Conservation (phyloP, 768 basidiomycete genomes). For the Suillus variegatus region DNA sequence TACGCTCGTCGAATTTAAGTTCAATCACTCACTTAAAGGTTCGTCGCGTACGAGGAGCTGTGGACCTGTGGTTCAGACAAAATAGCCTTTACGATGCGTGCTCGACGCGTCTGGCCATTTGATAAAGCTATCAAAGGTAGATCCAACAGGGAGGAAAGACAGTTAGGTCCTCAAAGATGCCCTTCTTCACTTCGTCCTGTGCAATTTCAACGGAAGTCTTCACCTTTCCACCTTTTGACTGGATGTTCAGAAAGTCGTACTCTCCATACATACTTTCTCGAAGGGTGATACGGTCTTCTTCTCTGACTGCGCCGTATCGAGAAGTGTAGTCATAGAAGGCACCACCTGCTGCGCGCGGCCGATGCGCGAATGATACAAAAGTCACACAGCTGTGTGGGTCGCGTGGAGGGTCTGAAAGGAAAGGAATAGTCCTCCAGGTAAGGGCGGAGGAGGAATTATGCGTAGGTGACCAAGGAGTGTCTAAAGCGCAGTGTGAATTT, state of each 20-base stretch:
- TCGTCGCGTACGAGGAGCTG: slow-evolving; percentile 87
- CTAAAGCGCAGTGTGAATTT: slow-evolving; percentile 30
- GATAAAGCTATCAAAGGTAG: slow-evolving; percentile 83
- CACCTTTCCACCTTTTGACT: slow-evolving; percentile 21
- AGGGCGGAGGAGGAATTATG: slow-evolving; percentile 59
- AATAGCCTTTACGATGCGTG: slow-evolving; percentile 79
- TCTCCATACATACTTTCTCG: slow-evolving; percentile 68
- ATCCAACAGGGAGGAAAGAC: slow-evolving; percentile 66
- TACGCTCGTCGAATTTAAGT: background rate
- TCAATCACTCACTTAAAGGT: slow-evolving; percentile 67
- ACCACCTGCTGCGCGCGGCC: slow-evolving; percentile 54
- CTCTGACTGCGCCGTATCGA: slow-evolving; percentile 85
- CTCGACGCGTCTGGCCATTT: slow-evolving; percentile 90
- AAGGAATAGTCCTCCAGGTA: slow-evolving; percentile 77
- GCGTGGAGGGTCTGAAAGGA: slow-evolving; percentile 43
- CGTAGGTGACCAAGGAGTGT: slow-evolving; percentile 72
- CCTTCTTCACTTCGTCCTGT: slow-evolving; percentile 28
- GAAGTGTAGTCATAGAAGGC: slow-evolving; percentile 94
- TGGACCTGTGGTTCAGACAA: slow-evolving; percentile 64
- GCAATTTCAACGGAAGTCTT: slow-evolving; percentile 26
- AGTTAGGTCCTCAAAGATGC: slow-evolving; percentile 54
- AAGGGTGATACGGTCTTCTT: slow-evolving; percentile 80
- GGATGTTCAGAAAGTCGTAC: slow-evolving; percentile 37
- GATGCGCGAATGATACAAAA: slow-evolving; percentile 69
- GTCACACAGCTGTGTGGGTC: slow-evolving; percentile 55